phyloP scores from a whole-genome alignment of 192 early-diverging fungal genomes.

The Podila verticillata region DNA sequence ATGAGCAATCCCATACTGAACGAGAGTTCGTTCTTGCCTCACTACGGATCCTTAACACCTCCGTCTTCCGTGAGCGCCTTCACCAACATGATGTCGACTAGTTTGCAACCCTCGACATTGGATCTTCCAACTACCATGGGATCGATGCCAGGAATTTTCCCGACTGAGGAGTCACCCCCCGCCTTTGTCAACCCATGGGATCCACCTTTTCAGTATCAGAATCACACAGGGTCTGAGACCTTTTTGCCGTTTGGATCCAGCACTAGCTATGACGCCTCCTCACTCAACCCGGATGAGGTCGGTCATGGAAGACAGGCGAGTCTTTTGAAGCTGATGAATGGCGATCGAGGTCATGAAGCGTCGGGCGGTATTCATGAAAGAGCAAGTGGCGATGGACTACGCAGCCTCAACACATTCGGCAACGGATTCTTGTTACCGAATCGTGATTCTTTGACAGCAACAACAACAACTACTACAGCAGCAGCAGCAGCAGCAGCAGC shows the following conservation, averaged over 20 bases:
- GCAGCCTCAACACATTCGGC: neutral
- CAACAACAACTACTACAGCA: no score
- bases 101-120: no score
- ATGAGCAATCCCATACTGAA: neutral
- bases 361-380: neutral
- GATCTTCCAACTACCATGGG: neutral
- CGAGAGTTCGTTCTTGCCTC: no score
- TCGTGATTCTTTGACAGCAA: neutral
- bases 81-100: no score
- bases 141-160: neutral
- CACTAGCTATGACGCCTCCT: neutral
- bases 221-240: constrained; percentile 21
- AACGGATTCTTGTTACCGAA: constrained; percentile 29
- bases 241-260: constrained; percentile 25
- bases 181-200: constrained; percentile 48
- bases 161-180: neutral
- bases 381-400: neutral
- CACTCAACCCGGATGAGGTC: neutral
- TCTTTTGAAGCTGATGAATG: constrained; percentile 36
- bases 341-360: neutral
- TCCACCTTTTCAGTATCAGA: constrained; percentile 11
- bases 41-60: neutral
- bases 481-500: no score
- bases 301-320: constrained; percentile 27
- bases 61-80: neutral